Evolutionary conservation across 2,329 filamentous ascomycete genomes (phyloP), one percentile per base, ranked within the genome.

Genomic region (Penicillium olsonii): DNA sequence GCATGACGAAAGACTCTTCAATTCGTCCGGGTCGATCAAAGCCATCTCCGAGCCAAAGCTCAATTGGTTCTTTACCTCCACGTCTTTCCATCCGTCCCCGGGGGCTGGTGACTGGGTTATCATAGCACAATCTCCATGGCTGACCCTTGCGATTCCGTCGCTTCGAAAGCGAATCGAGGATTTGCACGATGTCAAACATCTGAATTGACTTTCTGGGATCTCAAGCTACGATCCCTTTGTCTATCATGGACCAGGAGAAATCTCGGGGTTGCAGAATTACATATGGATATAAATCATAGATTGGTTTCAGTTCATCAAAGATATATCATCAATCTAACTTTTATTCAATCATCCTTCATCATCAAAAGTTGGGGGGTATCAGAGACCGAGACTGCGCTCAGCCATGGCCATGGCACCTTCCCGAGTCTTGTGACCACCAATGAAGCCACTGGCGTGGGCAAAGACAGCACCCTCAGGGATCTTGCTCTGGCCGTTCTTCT

Each of bases 381-480:
- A 63, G 48, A 59, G 48, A 20, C 65, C 69, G 52, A 75, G 54
- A 41, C 71, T 68, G 48, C 68, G 65, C 35, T 66, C 60, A 44
- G 92, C 91, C 90, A 97, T 95, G 50, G 85, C 84, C 68, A 90
- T 81, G 20, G 85, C 92, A 24, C 94, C 94, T 54, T 95, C 90
- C 64, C 88, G 94, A 0, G 88, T 95, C 79, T 88, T 87, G 74
- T 96, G 95, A 2, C 94, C 94, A 15, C 94, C 94, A 66, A 97
- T 97, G 75, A 99, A 99, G 22, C 94, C 94, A 45, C 87, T 87
- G 3, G 92, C 92, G 69, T 99, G 94, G 24, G 96, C 88, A 69
- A 99, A 99, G 22, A 99, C 86, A 55, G 89, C 86, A 6, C 92
- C 75, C 37, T 69, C 68, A 6, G 70, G 67, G 11, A 73, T 67